Base-by-base conservation (phyloP, 495 filamentous ascomycete species). In the Penicillium paradoxum region DNA sequence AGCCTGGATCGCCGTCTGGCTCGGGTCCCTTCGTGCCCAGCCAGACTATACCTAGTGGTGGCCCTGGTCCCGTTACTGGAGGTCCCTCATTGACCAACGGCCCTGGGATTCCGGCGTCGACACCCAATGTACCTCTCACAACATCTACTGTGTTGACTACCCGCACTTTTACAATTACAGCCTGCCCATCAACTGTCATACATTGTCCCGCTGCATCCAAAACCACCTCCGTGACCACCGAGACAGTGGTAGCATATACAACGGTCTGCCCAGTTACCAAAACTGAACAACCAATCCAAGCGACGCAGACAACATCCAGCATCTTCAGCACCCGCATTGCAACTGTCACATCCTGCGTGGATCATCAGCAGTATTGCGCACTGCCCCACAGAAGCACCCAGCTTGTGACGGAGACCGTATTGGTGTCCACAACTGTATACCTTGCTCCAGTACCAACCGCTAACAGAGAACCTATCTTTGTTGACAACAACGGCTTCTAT, bases 131-230 rank as follows among this genome's bases (percentile, higher is more conserved):
- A 25, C 21, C 10, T 7, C 6, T 27, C 14, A 70, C 63, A 3
- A 73, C 68, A 19, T 71, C 68, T 3, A 71, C 68, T 13, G 49
- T 73, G 39, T 63, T 67, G 47, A 60, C 60, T 29, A 73, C 70
- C 9, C 53, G 57, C 9, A 55, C 56, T 25, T 42, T 46, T 54
- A 73, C 70, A 14, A 62, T 70, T 48, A 71, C 67, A 15, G 57
- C 59, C 40, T 70, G 69, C 55, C 55, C 57, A 8, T 45, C 59
- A 14, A 53, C 52, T 3, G 61, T 69, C 3, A 49, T 55, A 13
- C 36, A 64, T 48, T 68, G 63, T 46, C 65, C 63, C 8, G 57
- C 52, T 4, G 24, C 24, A 38, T 49, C 44, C 29, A 38, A 38
- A 32, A 43, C 34, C 24, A 51, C 58, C 15, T 49, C 52, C 18